Base-by-base conservation (phyloP, 2,329 filamentous ascomycete species). In the Aspergillus sp. region DNA sequence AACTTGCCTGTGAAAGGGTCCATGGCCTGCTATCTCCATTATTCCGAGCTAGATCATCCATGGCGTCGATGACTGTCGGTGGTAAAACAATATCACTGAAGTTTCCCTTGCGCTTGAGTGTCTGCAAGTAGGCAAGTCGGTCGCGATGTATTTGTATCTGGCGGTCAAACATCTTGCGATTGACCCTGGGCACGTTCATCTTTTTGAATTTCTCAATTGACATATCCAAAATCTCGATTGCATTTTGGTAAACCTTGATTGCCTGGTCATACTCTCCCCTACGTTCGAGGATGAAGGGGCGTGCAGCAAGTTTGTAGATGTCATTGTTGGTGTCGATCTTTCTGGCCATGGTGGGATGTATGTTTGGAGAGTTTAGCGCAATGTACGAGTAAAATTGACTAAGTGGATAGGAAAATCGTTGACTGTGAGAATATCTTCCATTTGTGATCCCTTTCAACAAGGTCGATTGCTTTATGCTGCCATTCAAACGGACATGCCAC, bases 121-220 rank as follows among this genome's bases (percentile, higher is more conserved):
- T 19, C 43, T 62, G 57, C 1, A 63, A 44, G 24, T 63, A 63
- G 4, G 45, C 55, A 2, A 63, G 50, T 11, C 62, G 52, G 27
- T 63, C 62, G 9, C 55, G 55, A 31, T 62, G 62, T 37, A 63
- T 48, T 23, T 58, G 31, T 5, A 58, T 55, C 35, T 63, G 62
- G 31, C 62, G 51, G 47, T 63, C 59, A n/a, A 62, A 63, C 62
- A 63, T 58, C 35, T 63, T 63, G 21, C 62, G 56, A 41, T 58
- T 49, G 19, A 62, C 45, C 44, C 60, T 62, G 49, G 21, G 60
- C 19, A 57, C 55, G 8, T 51, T 48, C 19, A 45, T 27, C 43
- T 62, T 63, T 24, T 62, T 63, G 52, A 58, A 59, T 23, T 35
- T 56, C 31, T 62, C 27, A 5, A 31, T 33, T 27, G 55, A 19